Evolutionary conservation across 805 yeast species (phyloP).

Genomic region (Naumovozyma dairenensis): DNA sequence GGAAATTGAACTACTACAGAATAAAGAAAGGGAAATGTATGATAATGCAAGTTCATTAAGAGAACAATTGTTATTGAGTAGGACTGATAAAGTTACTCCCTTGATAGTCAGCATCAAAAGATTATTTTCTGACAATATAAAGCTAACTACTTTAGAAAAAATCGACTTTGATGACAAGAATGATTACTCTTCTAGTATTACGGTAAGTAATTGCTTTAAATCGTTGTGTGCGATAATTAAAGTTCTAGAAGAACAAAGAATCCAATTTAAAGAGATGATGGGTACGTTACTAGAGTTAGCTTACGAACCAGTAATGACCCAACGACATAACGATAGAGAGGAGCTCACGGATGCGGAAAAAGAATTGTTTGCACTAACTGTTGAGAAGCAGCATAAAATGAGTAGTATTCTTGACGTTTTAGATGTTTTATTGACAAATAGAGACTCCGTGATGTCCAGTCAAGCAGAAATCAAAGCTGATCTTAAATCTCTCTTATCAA

Average conservation of each 20-base stretch:
- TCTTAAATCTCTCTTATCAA: slow-evolving; percentile 12
- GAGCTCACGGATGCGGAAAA: slow-evolving; percentile 31
- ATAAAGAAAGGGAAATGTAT: slow-evolving; percentile 45
- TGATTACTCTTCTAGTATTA: slow-evolving; percentile 17
- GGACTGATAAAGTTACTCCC: slow-evolving; percentile 19
- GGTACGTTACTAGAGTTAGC: slow-evolving; percentile 12
- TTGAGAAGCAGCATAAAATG: slow-evolving; percentile 66
- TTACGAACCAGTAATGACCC: slow-evolving; percentile 22
- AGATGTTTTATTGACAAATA: slow-evolving; percentile 37
- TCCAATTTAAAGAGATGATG: slow-evolving; percentile 16
- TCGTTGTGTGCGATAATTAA: slow-evolving; percentile 9
- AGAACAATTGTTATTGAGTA: slow-evolving; percentile 36
- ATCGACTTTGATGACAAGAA: slow-evolving; percentile 11
- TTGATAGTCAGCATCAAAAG: slow-evolving; percentile 18
- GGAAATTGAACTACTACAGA: slow-evolving; percentile 29
- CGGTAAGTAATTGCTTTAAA: slow-evolving; percentile 16
- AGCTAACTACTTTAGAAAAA: slow-evolving; percentile 4
- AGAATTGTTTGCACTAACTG: slow-evolving; percentile 66
- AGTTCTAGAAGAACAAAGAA: slow-evolving; percentile 19
- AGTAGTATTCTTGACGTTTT: slow-evolving; percentile 48
- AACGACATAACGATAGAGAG: slow-evolving; percentile 10
- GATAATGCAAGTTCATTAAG: slow-evolving; percentile 54
- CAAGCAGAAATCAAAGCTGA: slow-evolving; percentile 21
- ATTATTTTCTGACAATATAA: slow-evolving; percentile 8
- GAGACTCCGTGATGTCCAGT: slow-evolving; percentile 25